Conservation (phyloP, 1,284 basidiomycete genomes). For the Spongispora temasekensis region DNA sequence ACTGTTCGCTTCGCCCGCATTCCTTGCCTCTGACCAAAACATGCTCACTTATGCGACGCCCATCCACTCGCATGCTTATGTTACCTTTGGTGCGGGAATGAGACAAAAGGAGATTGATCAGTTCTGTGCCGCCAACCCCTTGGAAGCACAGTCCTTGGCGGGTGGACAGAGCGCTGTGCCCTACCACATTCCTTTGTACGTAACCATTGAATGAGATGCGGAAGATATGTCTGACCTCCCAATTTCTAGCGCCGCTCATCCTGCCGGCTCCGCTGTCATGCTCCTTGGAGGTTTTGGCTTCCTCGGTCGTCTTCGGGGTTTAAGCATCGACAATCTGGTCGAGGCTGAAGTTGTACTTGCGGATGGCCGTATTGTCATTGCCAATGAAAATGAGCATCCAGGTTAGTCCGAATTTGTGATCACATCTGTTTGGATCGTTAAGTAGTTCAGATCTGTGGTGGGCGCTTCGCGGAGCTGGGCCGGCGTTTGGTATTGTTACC, state of each 20-base stretch:
- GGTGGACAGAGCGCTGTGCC: slow-evolving; percentile 61
- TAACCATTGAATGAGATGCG: slow-evolving; percentile 9
- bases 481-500: slow-evolving; percentile 84
- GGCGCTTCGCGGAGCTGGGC: slow-evolving; percentile 85
- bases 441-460: slow-evolving; percentile 75
- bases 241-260: slow-evolving; percentile 63
- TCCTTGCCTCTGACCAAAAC: slow-evolving; percentile 40
- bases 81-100: slow-evolving; percentile 83
- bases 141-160: slow-evolving; percentile 55
- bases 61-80: slow-evolving; percentile 67
- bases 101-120: slow-evolving; percentile 80
- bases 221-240: slow-evolving; percentile 4
- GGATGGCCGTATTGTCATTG: slow-evolving; percentile 73
- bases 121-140: slow-evolving; percentile 70
- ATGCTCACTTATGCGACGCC: slow-evolving; percentile 51
- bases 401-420: slow-evolving; percentile 41
- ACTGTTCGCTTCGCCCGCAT: slow-evolving; percentile 38
- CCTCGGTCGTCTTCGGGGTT: slow-evolving; percentile 76
- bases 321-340: slow-evolving; percentile 84
- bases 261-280: slow-evolving; percentile 81
- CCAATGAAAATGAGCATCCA: slow-evolving; percentile 65
- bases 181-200: slow-evolving; percentile 83
- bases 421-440: background rate
- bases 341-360: slow-evolving; percentile 85
- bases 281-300: slow-evolving; percentile 90